Evolutionary conservation across 495 filamentous ascomycete species (phyloP).

Genomic region (Daldinia childiae): DNA sequence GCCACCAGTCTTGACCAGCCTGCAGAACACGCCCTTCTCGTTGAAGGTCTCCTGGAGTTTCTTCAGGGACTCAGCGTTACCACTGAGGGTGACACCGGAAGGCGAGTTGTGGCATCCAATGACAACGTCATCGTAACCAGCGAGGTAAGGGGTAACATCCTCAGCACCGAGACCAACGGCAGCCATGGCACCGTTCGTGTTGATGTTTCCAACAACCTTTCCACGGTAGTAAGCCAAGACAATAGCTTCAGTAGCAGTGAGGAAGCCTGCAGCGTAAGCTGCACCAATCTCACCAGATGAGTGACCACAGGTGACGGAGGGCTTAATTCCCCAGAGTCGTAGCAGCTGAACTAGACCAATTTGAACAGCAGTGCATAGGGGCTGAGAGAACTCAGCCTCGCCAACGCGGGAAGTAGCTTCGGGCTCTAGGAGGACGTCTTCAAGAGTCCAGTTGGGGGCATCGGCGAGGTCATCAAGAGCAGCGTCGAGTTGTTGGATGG

Average conservation of each 20-base stretch:
- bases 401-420: conserved; percentile 44
- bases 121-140: conserved; percentile 22
- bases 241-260: conserved; percentile 57
- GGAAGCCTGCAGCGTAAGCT: conserved; percentile 56
- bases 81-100: conserved; percentile 57
- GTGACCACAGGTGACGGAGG: conserved; percentile 64
- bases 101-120: conserved; percentile 60
- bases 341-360: conserved; percentile 65
- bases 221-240: conserved; percentile 56
- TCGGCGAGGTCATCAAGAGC: conserved; percentile 31
- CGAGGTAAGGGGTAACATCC: conserved; percentile 24
- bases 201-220: conserved; percentile 21
- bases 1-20: conserved; percentile 51
- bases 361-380: conserved; percentile 60
- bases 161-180: conserved; percentile 54
- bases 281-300: conserved; percentile 73
- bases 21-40: conserved; percentile 48
- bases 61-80: conserved; percentile 51
- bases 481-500: conserved; percentile 19
- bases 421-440: conserved; percentile 40
- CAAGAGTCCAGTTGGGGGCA: conserved; percentile 27
- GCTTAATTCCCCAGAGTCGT: conserved; percentile 59
- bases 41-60: conserved; percentile 43
- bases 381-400: conserved; percentile 51
- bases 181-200: conserved; percentile 57